Conservation (phyloP, 257 asterid species). For the Orobanche coerulescens region DNA sequence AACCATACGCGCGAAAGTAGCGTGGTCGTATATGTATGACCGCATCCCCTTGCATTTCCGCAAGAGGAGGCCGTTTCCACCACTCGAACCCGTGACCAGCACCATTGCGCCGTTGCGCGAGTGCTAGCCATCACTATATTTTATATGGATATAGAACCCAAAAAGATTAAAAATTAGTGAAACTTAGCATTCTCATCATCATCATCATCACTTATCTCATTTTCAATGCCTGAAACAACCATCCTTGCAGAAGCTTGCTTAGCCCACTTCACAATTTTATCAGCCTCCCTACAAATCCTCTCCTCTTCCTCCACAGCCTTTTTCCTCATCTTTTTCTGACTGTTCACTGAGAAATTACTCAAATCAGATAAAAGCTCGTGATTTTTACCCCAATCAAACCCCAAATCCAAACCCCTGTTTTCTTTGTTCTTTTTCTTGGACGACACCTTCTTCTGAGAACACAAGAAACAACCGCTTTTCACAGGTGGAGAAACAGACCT, state of each 20-base stretch:
- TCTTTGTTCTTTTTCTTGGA: constrained; percentile 43
- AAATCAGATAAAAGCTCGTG: constrained; percentile 51
- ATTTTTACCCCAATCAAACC: constrained; percentile 39
- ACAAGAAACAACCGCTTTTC: constrained; percentile 65
- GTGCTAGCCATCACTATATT: no score
- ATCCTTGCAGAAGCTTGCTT: constrained; percentile 78
- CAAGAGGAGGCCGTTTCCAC: no score
- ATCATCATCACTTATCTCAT: constrained; percentile 46
- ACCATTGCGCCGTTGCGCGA: no score
- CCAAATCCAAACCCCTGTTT: constrained; percentile 28
- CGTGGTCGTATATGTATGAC: no score
- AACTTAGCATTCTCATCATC: constrained; percentile 37
- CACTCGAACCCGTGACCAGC: no score
- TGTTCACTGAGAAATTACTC: constrained; percentile 39
- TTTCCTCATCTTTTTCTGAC: constrained; percentile 44
- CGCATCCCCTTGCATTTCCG: no score
- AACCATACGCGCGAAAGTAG: no score
- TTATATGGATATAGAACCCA: not conserved
- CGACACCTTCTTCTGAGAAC: constrained; percentile 54
- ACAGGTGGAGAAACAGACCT: constrained; percentile 60
- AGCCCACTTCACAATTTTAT: constrained; percentile 85
- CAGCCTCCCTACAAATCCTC: constrained; percentile 68
- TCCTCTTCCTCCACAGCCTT: constrained; percentile 72
- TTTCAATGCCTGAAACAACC: constrained; percentile 47
- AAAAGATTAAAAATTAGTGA: constrained; percentile 14